Evolutionary conservation across 768 basidiomycete genomes (phyloP).

Genomic region (Mycena belliarum): DNA sequence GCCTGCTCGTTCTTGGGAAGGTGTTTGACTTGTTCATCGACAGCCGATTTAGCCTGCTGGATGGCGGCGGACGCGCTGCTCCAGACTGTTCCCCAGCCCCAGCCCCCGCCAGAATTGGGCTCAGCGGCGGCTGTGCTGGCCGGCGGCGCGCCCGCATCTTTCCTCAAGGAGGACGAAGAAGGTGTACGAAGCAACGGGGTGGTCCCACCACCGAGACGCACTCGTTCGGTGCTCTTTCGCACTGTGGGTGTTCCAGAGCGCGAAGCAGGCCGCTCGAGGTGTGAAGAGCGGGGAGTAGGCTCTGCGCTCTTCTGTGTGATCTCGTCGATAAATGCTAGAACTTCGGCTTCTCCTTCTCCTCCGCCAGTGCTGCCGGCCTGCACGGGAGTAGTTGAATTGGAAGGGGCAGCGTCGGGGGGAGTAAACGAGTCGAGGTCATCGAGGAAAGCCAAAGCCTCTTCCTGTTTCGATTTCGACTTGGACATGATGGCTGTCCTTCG

Average conservation of each 20-base stretch:
- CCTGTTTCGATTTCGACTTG: constrained; percentile 73
- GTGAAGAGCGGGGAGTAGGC: constrained; percentile 59
- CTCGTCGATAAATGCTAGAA: constrained; percentile 91
- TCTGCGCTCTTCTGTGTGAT: constrained; percentile 90
- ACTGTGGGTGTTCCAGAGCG: constrained; percentile 71
- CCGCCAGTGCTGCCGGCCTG: constrained; percentile 23
- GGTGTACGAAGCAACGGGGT: constrained; percentile 41
- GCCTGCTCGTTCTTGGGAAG: constrained; percentile 85
- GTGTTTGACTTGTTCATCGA: constrained; percentile 92
- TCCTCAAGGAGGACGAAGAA: constrained; percentile 41
- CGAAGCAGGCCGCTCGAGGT: constrained; percentile 58
- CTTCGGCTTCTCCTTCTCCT: constrained; percentile 59
- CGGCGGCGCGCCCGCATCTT: constrained; percentile 24
- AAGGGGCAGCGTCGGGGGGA: constrained; percentile 29
- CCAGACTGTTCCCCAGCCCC: constrained; percentile 94
- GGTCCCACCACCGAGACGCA: constrained; percentile 57
- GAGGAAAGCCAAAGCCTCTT: constrained; percentile 90
- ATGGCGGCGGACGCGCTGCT: constrained; percentile 81
- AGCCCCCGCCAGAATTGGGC: constrained; percentile 38
- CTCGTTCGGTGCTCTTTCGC: constrained; percentile 76
- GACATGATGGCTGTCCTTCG: constrained; percentile 28
- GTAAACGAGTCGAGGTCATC: constrained; percentile 90
- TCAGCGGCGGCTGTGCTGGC: constrained; percentile 21
- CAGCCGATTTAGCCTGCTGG: constrained; percentile 83
- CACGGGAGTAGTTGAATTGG: constrained; percentile 23